phyloP scores from a whole-genome alignment of 2,329 filamentous ascomycete species.

The Aspergillus ochraceoroseus region DNA sequence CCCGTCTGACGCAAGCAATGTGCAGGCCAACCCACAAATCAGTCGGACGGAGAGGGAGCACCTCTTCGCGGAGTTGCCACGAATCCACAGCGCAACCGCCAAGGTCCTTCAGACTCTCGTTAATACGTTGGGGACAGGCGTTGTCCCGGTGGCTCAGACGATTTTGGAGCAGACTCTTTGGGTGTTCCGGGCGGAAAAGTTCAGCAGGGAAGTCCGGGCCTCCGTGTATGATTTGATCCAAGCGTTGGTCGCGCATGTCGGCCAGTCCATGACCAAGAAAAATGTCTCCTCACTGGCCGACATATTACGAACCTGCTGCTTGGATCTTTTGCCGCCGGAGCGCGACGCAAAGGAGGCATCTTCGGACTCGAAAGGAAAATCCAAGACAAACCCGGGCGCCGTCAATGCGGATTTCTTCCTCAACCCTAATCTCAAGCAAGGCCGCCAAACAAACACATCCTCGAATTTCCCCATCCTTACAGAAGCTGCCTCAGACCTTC shows the following conservation, averaged over 20 bases:
- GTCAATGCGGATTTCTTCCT: conserved; percentile 70
- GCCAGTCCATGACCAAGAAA: conserved; percentile 62
- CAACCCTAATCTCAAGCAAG: conserved; percentile 39
- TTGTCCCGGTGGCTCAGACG: conserved; percentile 57
- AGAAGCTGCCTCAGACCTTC: conserved; percentile 56
- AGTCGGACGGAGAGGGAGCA: conserved; percentile 75
- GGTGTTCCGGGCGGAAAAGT: conserved; percentile 57
- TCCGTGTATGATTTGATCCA: conserved; percentile 57
- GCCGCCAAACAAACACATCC: conserved; percentile 19
- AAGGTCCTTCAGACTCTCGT: conserved; percentile 56
- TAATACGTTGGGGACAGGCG: conserved; percentile 54
- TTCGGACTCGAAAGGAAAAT: conserved; percentile 41
- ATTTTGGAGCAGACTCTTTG: conserved; percentile 67
- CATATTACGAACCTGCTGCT: conserved; percentile 65
- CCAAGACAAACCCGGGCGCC: conserved; percentile 34
- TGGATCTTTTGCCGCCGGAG: conserved; percentile 60
- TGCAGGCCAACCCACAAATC: conserved; percentile 67
- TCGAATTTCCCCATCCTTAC: conserved; percentile 44
- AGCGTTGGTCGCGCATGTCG: conserved; percentile 57
- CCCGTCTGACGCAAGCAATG: conserved; percentile 44
- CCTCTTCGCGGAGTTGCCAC: conserved; percentile 67
- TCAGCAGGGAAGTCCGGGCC: conserved; percentile 52
- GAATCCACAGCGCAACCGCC: conserved; percentile 68
- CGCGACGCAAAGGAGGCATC: conserved; percentile 35
- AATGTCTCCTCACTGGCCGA: conserved; percentile 59